Base-by-base conservation (phyloP, 495 filamentous ascomycete species). In the Penicillium egyptiacum region DNA sequence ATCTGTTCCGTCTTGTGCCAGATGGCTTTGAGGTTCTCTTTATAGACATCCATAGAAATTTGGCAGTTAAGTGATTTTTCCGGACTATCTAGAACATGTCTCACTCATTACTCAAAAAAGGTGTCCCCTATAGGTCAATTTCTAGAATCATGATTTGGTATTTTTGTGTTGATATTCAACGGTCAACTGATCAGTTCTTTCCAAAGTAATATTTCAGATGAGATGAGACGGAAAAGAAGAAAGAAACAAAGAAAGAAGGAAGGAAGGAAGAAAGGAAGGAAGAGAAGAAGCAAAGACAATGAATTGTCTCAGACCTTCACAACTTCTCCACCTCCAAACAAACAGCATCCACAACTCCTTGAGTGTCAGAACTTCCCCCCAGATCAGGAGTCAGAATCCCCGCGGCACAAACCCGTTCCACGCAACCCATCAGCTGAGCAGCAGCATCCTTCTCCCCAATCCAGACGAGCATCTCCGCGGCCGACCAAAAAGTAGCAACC, bases 401-500 rank as follows among this genome's bases (percentile, higher is more conserved):
- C 1, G 56, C 65, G 45, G 78, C 78, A 43, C 73, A 77, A 26
- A 86, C 83, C 43, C 75, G 77, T 68, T 86, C 82, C 14, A 87
- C 75, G 53, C 70, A 73, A 28, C 71, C 57, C 77, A 87, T 78
- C 47, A 88, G 62, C 41, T 66, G 61, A 46, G 73, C 72, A 1
- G 79, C 79, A 16, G 81, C 82, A 35, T 72, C 69, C 39, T 76
- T 72, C 65, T 82, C 70, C 0, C 82, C 82, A 22, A 88, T 54
- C 83, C 83, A 87, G 22, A 70, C 65, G 25, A 88, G 70, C 85
- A 88, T 88, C 66, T 86, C 83, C 5, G 78, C 78, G 7, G 76
- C 81, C 0, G 81, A 81, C 84, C 83, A 86, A 60, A 88, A 83
- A 5, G 84, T 83, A 7, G 75, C 86, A 1, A 88, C 76, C 0